Evolutionary conservation across 345 rosid species (phyloP).

Genomic region (Ailanthus altissimus): DNA sequence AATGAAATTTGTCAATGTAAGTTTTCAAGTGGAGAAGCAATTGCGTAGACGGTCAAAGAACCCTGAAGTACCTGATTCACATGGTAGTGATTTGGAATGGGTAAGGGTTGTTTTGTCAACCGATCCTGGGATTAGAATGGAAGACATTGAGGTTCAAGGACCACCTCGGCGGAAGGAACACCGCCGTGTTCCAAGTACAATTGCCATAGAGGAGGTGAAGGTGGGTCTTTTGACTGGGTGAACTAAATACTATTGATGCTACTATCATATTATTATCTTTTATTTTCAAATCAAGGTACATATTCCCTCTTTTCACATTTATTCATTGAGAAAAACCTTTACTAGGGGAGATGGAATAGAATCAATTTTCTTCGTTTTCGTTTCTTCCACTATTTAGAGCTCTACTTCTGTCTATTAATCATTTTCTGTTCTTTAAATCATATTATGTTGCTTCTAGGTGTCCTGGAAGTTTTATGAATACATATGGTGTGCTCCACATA

Average conservation of each 20-base stretch:
- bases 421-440: neutral
- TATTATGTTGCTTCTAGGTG: neutral
- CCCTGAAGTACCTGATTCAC: constrained; percentile 23
- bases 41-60: constrained; percentile 29
- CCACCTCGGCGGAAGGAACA: constrained; percentile 80
- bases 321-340: neutral
- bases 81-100: constrained; percentile 72
- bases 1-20: constrained; percentile 68
- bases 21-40: constrained; percentile 61
- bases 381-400: neutral
- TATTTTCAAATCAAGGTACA: neutral
- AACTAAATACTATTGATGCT: constrained; percentile 5
- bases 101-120: constrained; percentile 90
- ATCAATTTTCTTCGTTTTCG: neutral
- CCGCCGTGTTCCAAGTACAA: constrained; percentile 99
- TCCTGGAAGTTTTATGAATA: neutral
- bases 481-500: neutral
- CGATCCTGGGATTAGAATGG: constrained; percentile 77
- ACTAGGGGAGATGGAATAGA: neutral
- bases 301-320: neutral
- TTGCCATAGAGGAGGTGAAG: constrained; percentile 99
- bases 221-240: constrained; percentile 37
- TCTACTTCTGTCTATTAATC: neutral
- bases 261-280: neutral
- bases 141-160: constrained; percentile 64